Evolutionary conservation across 2,329 filamentous ascomycete genomes (phyloP), one percentile per base, ranked within the genome.

Genomic region (Leptodontidium sp.): DNA sequence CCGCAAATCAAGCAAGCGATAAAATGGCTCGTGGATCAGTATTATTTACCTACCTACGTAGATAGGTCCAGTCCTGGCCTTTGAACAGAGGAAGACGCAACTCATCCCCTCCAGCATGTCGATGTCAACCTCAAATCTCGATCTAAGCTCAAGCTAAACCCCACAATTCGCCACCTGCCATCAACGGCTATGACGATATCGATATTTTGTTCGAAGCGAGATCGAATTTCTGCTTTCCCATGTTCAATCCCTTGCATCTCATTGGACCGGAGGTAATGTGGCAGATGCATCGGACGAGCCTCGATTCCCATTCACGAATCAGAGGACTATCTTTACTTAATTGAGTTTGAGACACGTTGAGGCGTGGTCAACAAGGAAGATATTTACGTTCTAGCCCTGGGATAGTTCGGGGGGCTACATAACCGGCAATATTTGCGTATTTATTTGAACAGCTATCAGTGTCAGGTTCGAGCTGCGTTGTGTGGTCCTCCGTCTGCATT

Each of bases 151-250:
- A 5, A 58, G n/a, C 35, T 59, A 45, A 7, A 59, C 57, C 57
- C 57, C 57, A 59, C 57, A 17, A 17, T 43, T 45, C 21, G 38
- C 57, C 57, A 59, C 57, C 21, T 21, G 9, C 38, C 12, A 45
- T 24, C 7, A 59, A 59, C n/a, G 50, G 15, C 57, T 43, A 59
- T 59, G 57, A 59, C 57, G 57, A 59, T 59, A 59, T 59, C 57
- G 57, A 59, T 43, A 59, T 59, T 26, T 17, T 11, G 2, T 11
- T 11, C 14, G n/a, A 45, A 15, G 14, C 21, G 21, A 15, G 52
- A 35, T 59, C 38, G 57, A 40, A 40, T 15, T 59, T 59, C 24
- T 6, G 6, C 24, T 45, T 59, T 59, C 57, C 57, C 57, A 59
- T 59, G 35, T n/a, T 26, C 21, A 4, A 4, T 43, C 4, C 1